Evolutionary conservation across 2,329 filamentous ascomycete genomes (phyloP), one percentile per base, ranked within the genome.

Genomic region (Fusarium musae): DNA sequence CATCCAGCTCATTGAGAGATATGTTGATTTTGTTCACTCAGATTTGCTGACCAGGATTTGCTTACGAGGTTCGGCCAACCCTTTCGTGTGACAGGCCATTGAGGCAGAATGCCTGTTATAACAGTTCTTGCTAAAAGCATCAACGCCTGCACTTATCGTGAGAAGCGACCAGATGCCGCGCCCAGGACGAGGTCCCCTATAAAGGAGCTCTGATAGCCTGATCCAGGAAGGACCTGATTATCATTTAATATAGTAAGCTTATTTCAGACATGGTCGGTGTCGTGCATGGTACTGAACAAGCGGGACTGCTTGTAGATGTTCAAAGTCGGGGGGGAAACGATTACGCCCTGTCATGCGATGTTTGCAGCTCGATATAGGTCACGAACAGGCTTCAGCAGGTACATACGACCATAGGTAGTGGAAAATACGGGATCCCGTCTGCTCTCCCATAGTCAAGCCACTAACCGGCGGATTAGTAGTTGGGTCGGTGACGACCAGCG

Each of bases 351-450:
- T 32, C 32, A 32, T 32, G 12, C 32, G 11, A 32, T 32, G 12
- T 15, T 12, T 7, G 32, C 1, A 17, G 3, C 8, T 3, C 19
- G 1, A 1, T 3, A 49, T 49, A 32, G 6, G 0, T 15, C 10
- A 12, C 7, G 0, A 32, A 3, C 4, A 0, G 9, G 10, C 4
- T 4, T 9, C 1, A 0, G 1, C 2, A 6, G 5, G 3, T 32
- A 49, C 28, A 49, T 49, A 49, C 28, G 46, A 49, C 21, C 28
- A 49, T 32, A 49, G 28, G 28, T 32, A 49, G 28, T 32, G 28
- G 46, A 49, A 49, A 49, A 49, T 32, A n/a, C 46, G 28, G 46
- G 46, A 49, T 49, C 46, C 46, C 46, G 46, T 50, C 47, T 13
- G 47, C 47, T 50, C 47, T 50, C 47, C 47, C 47, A 23, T 50